These are phyloP conservation scores for Exidia glandulosa DNA, from an alignment of 768 basidiomycete genomes.

Conservation along the genomic window DNA sequence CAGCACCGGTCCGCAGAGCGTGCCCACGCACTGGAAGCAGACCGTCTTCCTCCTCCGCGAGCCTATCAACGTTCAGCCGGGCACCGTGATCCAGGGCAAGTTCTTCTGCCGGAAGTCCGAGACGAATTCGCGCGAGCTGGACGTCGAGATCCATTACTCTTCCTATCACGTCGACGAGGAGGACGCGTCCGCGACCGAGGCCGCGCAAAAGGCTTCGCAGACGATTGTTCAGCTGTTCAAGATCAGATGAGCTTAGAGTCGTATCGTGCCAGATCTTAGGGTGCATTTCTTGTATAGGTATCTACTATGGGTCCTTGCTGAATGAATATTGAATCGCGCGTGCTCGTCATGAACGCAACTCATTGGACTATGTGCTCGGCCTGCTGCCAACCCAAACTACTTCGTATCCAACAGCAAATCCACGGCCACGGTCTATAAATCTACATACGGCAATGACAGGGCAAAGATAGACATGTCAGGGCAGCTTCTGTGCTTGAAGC, in stretches of 20 bases:
- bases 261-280: too few species aligned
- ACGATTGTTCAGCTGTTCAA: conserved; percentile 69
- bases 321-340: too few species aligned
- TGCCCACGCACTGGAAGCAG: conserved; percentile 95
- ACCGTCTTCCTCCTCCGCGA: conserved; percentile 78
- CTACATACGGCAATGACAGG: too few species aligned
- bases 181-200: conserved; percentile 12
- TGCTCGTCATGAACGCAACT: too few species aligned
- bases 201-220: conserved; percentile 22
- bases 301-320: too few species aligned
- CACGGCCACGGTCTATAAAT: too few species aligned
- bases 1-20: conserved; percentile 81
- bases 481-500: too few species aligned
- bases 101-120: conserved; percentile 77
- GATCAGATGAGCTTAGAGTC: conserved; percentile 54
- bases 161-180: conserved; percentile 26
- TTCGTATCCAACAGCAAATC: too few species aligned
- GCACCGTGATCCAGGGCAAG: conserved; percentile 61
- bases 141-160: conserved; percentile 78
- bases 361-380: too few species aligned
- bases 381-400: too few species aligned
- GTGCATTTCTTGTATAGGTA: too few species aligned
- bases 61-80: conserved; percentile 37
- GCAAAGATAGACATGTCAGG: too few species aligned
- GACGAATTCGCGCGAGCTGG: conserved; percentile 75